Evolutionary conservation across 2,329 filamentous ascomycete species (phyloP).

Genomic region (Diplocarpon rosae): DNA sequence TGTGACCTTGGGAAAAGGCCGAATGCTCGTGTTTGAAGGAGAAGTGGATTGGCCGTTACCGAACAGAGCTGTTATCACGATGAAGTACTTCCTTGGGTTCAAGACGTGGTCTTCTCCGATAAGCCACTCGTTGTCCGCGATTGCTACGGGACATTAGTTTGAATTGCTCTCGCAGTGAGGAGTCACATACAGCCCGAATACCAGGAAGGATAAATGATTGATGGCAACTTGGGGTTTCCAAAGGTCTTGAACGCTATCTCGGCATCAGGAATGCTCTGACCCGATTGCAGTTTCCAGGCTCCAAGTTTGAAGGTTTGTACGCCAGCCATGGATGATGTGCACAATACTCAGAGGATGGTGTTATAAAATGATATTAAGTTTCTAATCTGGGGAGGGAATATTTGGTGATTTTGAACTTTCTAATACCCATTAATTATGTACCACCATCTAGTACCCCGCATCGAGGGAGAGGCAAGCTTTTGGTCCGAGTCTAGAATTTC

Average conservation of each 20-base stretch:
- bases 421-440: neutral
- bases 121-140: slow-evolving; percentile 66
- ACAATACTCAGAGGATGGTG: no score
- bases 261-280: slow-evolving; percentile 49
- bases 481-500: no score
- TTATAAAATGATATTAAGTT: neutral
- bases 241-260: slow-evolving; percentile 70
- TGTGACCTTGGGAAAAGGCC: slow-evolving; percentile 49
- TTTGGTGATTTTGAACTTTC: neutral
- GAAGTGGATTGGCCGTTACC: slow-evolving; percentile 59
- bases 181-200: slow-evolving; percentile 46
- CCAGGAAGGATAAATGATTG: slow-evolving; percentile 69
- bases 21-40: slow-evolving; percentile 48
- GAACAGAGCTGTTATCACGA: slow-evolving; percentile 58
- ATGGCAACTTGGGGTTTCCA: slow-evolving; percentile 49
- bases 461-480: no score
- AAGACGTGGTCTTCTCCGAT: slow-evolving; percentile 40
- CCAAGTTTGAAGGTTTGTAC: slow-evolving; percentile 45
- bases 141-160: slow-evolving; percentile 29
- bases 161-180: neutral
- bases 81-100: slow-evolving; percentile 53
- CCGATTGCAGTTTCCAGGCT: slow-evolving; percentile 55
- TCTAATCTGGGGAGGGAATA: neutral
- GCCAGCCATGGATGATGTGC: slow-evolving; percentile 9
- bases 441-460: neutral